These are phyloP conservation scores for Raphidocelis subcapitata DNA, from an alignment of 139 green algal species.

Conservation along the genomic window DNA sequence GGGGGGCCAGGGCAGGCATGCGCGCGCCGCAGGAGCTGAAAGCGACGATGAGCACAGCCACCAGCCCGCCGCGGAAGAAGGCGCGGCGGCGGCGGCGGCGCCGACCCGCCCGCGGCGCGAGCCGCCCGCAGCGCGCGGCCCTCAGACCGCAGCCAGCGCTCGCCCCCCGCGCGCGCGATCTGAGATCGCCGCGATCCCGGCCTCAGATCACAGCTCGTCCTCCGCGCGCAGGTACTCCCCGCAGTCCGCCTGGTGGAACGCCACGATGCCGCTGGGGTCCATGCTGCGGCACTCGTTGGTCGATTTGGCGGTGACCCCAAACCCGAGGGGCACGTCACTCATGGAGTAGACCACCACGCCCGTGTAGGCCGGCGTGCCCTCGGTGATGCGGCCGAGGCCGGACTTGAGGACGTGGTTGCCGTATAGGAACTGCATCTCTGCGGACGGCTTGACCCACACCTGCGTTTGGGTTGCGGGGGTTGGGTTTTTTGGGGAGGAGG, in stretches of 20 bases:
- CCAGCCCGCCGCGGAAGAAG: too few relatives aligned
- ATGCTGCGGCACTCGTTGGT: conserved; percentile 90
- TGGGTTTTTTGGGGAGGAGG: background rate
- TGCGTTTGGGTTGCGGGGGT: too few relatives aligned
- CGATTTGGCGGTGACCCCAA: conserved; percentile 89
- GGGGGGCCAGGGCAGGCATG: too few relatives aligned
- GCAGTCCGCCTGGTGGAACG: conserved; percentile 93
- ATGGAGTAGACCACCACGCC: conserved; percentile 81
- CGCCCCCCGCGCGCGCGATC: too few relatives aligned
- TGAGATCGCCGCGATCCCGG: too few relatives aligned
- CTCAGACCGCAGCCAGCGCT: too few relatives aligned
- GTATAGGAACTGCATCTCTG: conserved; percentile 99
- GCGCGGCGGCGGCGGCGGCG: too few relatives aligned
- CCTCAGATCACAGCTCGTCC: conserved; percentile 50
- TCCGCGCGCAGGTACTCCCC: conserved; percentile 84
- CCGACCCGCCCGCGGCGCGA: too few relatives aligned
- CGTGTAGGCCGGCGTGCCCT: conserved; percentile 89
- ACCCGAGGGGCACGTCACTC: conserved; percentile 96
- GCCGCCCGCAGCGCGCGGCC: too few relatives aligned
- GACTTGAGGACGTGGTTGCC: conserved; percentile 98
- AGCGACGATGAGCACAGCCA: too few relatives aligned
- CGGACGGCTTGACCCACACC: conserved; percentile 97
- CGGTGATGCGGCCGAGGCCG: conserved; percentile 96
- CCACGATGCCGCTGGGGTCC: conserved; percentile 91
- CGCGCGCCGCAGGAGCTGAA: too few relatives aligned